Percentiles rank a stretch among this genome's conserved stretches.
These are phyloP conservation scores for Chimonanthus salicifolius DNA, from an alignment of 164 flowering plant genomes.

Conservation along the genomic window DNA sequence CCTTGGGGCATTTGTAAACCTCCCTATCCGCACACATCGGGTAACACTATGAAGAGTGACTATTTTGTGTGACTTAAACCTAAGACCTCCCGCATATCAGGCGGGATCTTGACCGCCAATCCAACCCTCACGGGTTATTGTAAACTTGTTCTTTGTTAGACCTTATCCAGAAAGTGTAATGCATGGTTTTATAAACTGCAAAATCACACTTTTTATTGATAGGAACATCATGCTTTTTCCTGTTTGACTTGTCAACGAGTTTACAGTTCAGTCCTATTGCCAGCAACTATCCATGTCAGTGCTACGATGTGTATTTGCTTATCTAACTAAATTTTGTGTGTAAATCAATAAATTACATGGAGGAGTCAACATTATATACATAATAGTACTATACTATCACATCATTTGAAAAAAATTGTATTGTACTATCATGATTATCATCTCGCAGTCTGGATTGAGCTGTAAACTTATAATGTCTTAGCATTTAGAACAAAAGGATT, in stretches of 20 bases:
- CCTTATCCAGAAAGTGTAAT: too few species aligned
- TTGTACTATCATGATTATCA: background rate
- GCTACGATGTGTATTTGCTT: background rate
- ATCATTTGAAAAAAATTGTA: background rate
- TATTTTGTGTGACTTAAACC: too few species aligned
- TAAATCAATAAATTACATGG: background rate
- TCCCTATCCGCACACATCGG: too few species aligned
- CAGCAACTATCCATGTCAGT: background rate
- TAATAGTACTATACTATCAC: background rate
- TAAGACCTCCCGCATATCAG: too few species aligned
- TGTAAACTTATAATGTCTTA: background rate
- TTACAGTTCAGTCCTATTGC: background rate
- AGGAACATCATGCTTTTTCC: background rate
- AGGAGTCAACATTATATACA: background rate
- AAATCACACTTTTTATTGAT: too few species aligned
- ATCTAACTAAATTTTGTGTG: background rate
- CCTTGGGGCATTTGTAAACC: too few species aligned
- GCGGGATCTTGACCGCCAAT: too few species aligned
- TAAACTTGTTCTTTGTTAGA: too few species aligned
- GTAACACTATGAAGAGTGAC: too few species aligned
- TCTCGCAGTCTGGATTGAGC: background rate
- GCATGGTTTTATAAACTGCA: too few species aligned
- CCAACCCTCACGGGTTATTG: too few species aligned
- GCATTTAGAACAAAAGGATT: background rate
- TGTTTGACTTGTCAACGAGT: background rate